Evolutionary conservation across 2,329 filamentous ascomycete species (phyloP).

Genomic region (Bipolaris gigantea): DNA sequence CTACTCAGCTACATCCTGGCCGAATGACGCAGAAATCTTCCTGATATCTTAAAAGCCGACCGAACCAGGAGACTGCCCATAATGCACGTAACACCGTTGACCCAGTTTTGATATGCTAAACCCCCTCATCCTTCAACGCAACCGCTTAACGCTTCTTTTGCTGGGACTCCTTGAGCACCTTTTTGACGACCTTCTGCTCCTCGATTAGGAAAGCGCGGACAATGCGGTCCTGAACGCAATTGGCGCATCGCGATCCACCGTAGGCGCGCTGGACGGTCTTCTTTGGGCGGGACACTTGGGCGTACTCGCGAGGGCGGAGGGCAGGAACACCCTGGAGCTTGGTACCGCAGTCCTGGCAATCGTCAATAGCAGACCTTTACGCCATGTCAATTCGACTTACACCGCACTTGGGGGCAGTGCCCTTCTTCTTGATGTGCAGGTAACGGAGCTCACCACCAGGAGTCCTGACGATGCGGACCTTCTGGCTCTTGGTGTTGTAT

Average conservation of each 20-base stretch:
- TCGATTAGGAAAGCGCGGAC: constrained; percentile 99
- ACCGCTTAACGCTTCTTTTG: constrained; percentile 64
- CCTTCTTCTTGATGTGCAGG: constrained; percentile 99
- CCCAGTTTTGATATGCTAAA: constrained; percentile 43
- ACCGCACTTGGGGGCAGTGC: constrained; percentile 90
- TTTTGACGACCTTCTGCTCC: constrained; percentile 99
- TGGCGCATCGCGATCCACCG: constrained; percentile 94
- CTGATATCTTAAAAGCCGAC: constrained; percentile 44
- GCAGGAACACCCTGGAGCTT: constrained; percentile 98
- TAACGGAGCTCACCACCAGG: constrained; percentile 94
- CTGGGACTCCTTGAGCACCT: constrained; percentile 98
- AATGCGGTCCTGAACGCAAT: constrained; percentile 97
- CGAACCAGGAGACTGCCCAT: constrained; percentile 45
- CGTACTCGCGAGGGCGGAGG: constrained; percentile 97
- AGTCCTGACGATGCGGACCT: constrained; percentile 75
- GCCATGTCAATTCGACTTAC: constrained; percentile 30
- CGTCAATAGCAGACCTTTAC: constrained; percentile 16
- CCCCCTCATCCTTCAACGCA: constrained; percentile 28
- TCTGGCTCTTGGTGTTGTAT: constrained; percentile 99
- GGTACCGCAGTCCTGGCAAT: constrained; percentile 85
- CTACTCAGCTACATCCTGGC: constrained; percentile 42
- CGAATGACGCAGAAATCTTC: constrained; percentile 42
- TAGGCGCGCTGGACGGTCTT: constrained; percentile 99
- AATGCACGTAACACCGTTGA: constrained; percentile 49
- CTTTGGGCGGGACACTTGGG: constrained; percentile 95